phyloP scores from a whole-genome alignment of 1,139 yeast genomes.

The Saccharomyces uvarum region DNA sequence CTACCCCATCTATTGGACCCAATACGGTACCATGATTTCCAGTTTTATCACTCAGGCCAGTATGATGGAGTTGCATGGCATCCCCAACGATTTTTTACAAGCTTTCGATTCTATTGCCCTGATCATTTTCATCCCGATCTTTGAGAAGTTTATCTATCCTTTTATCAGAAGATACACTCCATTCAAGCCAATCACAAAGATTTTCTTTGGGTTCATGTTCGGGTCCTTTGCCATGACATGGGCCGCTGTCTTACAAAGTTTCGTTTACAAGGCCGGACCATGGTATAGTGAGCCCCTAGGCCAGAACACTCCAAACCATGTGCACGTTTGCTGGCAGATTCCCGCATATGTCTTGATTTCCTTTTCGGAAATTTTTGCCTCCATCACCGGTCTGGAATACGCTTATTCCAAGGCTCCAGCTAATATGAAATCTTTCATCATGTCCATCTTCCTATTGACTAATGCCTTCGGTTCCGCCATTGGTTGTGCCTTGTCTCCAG shows the following conservation, averaged over 20 bases:
- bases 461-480: constrained; percentile 63
- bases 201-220: constrained; percentile 65
- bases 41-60: constrained; percentile 61
- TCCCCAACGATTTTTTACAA: constrained; percentile 64
- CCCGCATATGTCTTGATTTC: constrained; percentile 53
- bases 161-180: constrained; percentile 48
- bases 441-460: constrained; percentile 57
- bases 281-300: constrained; percentile 59
- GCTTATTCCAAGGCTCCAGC: constrained; percentile 67
- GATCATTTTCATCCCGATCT: constrained; percentile 55
- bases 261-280: constrained; percentile 66
- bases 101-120: constrained; percentile 64
- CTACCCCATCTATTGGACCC: constrained; percentile 54
- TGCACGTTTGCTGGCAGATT: constrained; percentile 37
- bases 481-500: constrained; percentile 64
- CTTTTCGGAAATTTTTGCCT: constrained; percentile 62
- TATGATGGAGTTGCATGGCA: constrained; percentile 56
- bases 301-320: constrained; percentile 33
- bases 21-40: constrained; percentile 59
- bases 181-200: constrained; percentile 64
- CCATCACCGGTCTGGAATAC: constrained; percentile 59
- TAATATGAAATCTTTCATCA: constrained; percentile 58
- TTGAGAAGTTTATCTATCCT: constrained; percentile 54
- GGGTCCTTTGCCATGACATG: constrained; percentile 65
- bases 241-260: constrained; percentile 75